Evolutionary conservation across 225 moss, liverwort and hornwort genomes (phyloP).

Genomic region (Rhytidiadelphus loreus): DNA sequence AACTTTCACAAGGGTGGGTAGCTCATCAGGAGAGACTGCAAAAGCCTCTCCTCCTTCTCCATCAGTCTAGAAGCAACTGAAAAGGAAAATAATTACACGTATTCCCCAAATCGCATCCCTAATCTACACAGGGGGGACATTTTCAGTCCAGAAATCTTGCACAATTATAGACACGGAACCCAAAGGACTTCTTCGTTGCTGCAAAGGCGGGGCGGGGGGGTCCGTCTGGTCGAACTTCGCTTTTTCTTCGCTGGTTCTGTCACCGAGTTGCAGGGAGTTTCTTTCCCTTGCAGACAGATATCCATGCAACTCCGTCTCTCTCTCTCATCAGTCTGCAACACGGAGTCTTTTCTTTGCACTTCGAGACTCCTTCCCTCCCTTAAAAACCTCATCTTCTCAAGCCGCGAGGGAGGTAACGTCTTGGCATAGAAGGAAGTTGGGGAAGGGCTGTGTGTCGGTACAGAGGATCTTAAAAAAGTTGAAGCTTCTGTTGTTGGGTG

Average conservation of each 20-base stretch:
- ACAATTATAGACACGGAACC: not conserved
- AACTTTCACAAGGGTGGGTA: not conserved
- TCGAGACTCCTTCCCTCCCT: not conserved
- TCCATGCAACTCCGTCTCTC: not conserved
- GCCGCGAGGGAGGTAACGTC: not conserved
- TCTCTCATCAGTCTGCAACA: not conserved
- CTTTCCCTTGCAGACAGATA: not conserved
- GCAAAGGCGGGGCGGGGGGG: not conserved
- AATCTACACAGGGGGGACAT: fast-evolving
- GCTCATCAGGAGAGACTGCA: not conserved
- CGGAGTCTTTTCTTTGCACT: not conserved
- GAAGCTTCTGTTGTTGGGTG: not conserved
- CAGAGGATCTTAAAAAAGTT: not conserved
- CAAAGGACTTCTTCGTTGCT: not conserved
- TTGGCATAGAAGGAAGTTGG: not conserved
- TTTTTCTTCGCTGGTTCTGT: not conserved
- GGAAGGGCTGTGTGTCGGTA: not conserved
- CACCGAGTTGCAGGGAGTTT: not conserved
- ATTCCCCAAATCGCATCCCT: not conserved
- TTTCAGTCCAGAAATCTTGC: not conserved
- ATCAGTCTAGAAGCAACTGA: not conserved
- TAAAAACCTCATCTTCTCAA: not conserved
- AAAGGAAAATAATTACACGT: not conserved
- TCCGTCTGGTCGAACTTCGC: not conserved
- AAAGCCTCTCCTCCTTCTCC: not conserved